Percentiles rank a stretch among this genome's conserved stretches.
These are phyloP conservation scores for Ganoderma leucocontextum DNA, from an alignment of 1,284 basidiomycete species.

Conservation along the genomic window DNA sequence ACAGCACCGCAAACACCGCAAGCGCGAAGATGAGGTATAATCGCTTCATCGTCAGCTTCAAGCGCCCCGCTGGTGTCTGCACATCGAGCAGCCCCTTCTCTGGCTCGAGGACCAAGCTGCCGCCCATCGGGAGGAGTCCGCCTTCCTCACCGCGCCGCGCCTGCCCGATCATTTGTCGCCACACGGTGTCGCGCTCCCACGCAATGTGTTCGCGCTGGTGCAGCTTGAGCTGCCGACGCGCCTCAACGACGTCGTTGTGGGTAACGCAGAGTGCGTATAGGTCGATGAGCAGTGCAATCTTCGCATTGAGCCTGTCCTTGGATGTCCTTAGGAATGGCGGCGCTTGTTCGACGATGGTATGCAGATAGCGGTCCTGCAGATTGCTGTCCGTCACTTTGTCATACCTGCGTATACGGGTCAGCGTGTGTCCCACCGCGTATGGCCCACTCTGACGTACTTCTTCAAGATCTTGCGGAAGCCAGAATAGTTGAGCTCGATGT, in stretches of 20 bases:
- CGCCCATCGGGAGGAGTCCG: conserved; percentile 52
- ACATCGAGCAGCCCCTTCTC: conserved; percentile 62
- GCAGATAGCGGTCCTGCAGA: conserved; percentile 88
- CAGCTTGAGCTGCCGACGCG: conserved; percentile 85
- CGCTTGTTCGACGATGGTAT: conserved; percentile 74
- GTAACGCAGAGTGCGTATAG: conserved; percentile 92
- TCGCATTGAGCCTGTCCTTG: conserved; percentile 71
- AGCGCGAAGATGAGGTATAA: conserved; percentile 68
- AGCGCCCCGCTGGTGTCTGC: conserved; percentile 65
- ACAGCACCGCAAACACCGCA: conserved; percentile 62
- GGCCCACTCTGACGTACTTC: conserved; percentile 65
- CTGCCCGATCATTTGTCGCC: conserved; percentile 96
- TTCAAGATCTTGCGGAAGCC: conserved; percentile 98
- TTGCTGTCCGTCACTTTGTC: conserved; percentile 92
- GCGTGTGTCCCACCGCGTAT: conserved; percentile 18
- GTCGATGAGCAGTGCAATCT: conserved; percentile 70
- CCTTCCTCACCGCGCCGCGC: conserved; percentile 73
- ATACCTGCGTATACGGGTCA: conserved; percentile 61
- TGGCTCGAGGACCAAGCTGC: conserved; percentile 60
- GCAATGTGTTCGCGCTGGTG: conserved; percentile 94
- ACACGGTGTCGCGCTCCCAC: conserved; percentile 95
- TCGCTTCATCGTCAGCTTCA: conserved; percentile 73
- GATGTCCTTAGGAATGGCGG: conserved; percentile 73
- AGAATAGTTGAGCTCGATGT: conserved; percentile 92
- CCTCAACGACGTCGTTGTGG: conserved; percentile 74